Base-by-base conservation (phyloP, 1,139 yeast species). In the Yamadazyma dushanensis region DNA sequence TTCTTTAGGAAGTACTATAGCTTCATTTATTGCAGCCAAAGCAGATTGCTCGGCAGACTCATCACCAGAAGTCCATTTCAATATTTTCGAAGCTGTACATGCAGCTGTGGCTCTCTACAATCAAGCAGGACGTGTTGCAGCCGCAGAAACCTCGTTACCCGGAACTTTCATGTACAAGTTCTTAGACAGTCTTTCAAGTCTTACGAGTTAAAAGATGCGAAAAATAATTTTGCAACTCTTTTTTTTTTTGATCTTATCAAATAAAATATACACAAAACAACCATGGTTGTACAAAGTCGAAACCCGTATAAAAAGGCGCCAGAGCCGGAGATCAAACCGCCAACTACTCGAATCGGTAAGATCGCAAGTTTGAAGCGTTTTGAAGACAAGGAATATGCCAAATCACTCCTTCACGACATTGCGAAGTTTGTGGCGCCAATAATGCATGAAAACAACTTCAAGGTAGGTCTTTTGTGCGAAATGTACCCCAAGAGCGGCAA, bases 401-500 rank as follows among this genome's bases (percentile, higher is more conserved):
- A 72, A 16, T 70, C 74, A 16, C 49, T 83, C 16, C 59, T 84
- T 5, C 82, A 80, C 46, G 78, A 80, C 29, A 66, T 82, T 11
- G 85, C 87, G 9, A 71, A 68, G 26, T 53, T 66, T 11, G 85
- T 80, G 22, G 82, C 87, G 0, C 96, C 96, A 1, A 61, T 92
- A 35, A 86, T 92, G 78, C 75, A 78, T 39, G 76, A 77, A 34
- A 73, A 80, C 45, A 73, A 75, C 11, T 77, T 86, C 53, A 76
- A 73, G 40, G 92, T 90, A 3, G 80, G 79, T 1, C 65, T 76
- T 0, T 57, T 92, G 15, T 78, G 86, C 47, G 98, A 92, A 59
- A 86, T 92, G 77, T 84, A 67, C 47, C 97, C 97, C n/a, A 80
- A 75, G 45, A 71, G 77, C 50, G 66, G 73, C 2, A 63, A 73